Evolutionary conservation across 192 early-diverging fungal species (phyloP), one percentile per base, ranked within the genome.

Genomic region (Coemansia sp.): DNA sequence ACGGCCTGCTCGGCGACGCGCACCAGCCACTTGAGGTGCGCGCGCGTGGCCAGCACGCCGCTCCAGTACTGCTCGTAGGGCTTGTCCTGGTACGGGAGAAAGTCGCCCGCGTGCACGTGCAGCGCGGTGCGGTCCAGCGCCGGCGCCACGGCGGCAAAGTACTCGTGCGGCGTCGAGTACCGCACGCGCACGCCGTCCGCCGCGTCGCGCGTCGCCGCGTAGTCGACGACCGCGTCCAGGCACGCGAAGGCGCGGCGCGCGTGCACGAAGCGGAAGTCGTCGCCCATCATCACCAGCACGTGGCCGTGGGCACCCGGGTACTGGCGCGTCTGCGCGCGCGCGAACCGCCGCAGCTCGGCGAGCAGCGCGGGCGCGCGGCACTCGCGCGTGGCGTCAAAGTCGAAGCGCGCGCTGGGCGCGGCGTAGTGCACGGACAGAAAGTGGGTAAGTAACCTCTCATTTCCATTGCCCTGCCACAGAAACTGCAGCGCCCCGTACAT

Each of bases 41-140:
- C 66, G 2, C 79, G 79, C 15, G 79, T 59, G 2, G 54, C 69
- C 32, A 73, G 67, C 39, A 82, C 62, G 25, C 79, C 79, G 62
- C 66, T 70, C 79, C 79, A 82, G 56, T 76, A 82, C 73, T 82
- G 79, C 70, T 82, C 79, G 38, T 72, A 68, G 29, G 73, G 70
- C 60, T 73, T 72, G 64, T 82, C 79, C 66, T 82, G 79, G 64
- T 82, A 82, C 36, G 79, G 79, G 25, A 67, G 76, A 38, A 82
- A 67, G 36, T 82, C 79, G 39, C 73, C 79, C 6, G 27, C n/a
- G 31, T 60, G 36, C 60, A 54, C 12, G 3, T 57, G 66, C 35
- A 67, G 43, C 6, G 20, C 25, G 12, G 46, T 22, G 15, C 41
- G 40, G 4, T 14, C 20, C 14, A 67, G 38, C 22, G 38, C 32